Evolutionary conservation across 2,329 filamentous ascomycete genomes (phyloP).

Genomic region (Botrytis aclada): DNA sequence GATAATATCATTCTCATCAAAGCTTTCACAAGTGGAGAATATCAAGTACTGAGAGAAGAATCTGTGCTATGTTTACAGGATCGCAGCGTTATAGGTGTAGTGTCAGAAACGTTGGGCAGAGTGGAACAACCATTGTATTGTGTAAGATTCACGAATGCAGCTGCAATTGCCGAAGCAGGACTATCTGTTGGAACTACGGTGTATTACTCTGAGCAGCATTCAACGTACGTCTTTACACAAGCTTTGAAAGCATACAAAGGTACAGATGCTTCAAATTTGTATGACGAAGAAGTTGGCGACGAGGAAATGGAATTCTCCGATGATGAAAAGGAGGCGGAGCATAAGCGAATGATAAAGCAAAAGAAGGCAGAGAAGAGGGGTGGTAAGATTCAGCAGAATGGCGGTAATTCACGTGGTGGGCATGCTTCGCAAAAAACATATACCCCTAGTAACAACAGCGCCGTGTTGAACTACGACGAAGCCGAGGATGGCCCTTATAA

Average conservation of each 20-base stretch:
- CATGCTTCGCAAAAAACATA: constrained; percentile 37
- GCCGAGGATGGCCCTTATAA: constrained; percentile 68
- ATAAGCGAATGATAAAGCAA: constrained; percentile 67
- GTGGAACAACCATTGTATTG: constrained; percentile 86
- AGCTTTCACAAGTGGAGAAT: constrained; percentile 74
- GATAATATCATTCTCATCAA: constrained; percentile 77
- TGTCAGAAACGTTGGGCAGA: constrained; percentile 83
- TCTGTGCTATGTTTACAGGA: constrained; percentile 79
- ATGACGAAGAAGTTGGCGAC: constrained; percentile 84
- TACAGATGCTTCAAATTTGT: constrained; percentile 89
- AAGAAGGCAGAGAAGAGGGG: constrained; percentile 58
- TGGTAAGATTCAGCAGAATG: constrained; percentile 48
- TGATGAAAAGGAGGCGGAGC: constrained; percentile 87
- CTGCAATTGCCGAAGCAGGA: constrained; percentile 65
- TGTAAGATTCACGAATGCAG: constrained; percentile 67
- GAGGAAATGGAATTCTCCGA: constrained; percentile 96
- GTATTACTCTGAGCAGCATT: constrained; percentile 77
- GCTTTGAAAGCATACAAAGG: constrained; percentile 76
- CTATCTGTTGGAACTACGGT: constrained; percentile 68
- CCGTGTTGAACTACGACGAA: constrained; percentile 64
- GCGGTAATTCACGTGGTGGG: constrained; percentile 39
- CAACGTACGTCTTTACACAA: constrained; percentile 82
- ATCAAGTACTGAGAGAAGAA: constrained; percentile 78
- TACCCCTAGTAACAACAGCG: constrained; percentile 39
- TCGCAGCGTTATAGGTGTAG: constrained; percentile 71